phyloP scores from a whole-genome alignment of 306 rosid genomes.

The Hippophae rhamnoides region DNA sequence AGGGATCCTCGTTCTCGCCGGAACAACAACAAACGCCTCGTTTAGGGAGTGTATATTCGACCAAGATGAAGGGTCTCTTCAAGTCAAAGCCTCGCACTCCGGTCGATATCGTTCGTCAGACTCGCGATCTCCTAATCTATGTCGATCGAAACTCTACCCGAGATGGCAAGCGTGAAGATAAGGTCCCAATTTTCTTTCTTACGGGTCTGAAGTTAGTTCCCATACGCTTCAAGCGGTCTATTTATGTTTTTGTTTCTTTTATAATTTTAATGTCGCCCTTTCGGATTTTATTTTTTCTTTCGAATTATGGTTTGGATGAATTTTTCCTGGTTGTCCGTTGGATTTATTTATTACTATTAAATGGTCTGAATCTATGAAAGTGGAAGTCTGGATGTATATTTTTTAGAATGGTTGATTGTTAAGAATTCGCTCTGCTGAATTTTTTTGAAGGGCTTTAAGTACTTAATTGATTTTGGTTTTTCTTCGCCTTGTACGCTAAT shows the following conservation, averaged over 20 bases:
- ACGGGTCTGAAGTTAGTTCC: not conserved
- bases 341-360: no score
- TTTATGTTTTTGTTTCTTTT: not conserved
- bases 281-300: no score
- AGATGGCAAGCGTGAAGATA: constrained; percentile 86
- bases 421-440: no score
- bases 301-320: no score
- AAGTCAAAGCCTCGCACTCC: constrained; percentile 96
- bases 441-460: no score
- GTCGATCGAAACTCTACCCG: constrained; percentile 41
- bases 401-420: no score
- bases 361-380: no score
- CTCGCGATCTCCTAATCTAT: constrained; percentile 71
- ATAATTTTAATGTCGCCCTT: not conserved
- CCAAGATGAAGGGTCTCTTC: constrained; percentile 77
- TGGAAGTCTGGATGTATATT: no score
- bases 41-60: constrained; percentile 1
- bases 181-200: constrained; percentile 28
- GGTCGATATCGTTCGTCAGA: constrained; percentile 65
- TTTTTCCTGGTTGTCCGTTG: no score
- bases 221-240: not conserved
- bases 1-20: constrained; percentile 11
- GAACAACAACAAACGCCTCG: not conserved
- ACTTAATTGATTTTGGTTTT: no score
- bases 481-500: no score